Conservation (phyloP, 2,329 filamentous ascomycete species). For the Microascus cirrosus region DNA sequence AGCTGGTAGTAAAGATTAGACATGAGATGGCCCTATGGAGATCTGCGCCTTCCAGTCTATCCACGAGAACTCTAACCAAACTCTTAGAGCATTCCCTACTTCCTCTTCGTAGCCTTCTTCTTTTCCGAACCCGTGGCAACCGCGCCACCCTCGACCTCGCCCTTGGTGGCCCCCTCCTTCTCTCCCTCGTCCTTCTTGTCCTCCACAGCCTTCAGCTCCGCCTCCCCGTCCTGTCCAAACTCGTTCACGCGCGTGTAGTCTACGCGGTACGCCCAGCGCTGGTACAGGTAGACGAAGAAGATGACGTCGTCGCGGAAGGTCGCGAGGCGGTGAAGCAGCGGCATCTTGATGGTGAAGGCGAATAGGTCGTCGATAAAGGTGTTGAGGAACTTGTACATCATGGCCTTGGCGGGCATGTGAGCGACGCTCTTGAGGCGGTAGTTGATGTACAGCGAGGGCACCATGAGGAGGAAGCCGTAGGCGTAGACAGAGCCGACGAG, state of each 20-base stretch:
- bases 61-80: neutral
- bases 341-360: constrained; percentile 99
- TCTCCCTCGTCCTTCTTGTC: constrained; percentile 26
- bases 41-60: neutral
- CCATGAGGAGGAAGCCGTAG: constrained; percentile 99
- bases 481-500: constrained; percentile 94
- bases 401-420: constrained; percentile 91
- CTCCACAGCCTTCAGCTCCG: constrained; percentile 35
- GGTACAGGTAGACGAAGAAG: constrained; percentile 96
- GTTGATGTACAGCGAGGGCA: constrained; percentile 96
- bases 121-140: constrained; percentile 40
- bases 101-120: constrained; percentile 31
- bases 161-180: constrained; percentile 19
- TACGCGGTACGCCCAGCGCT: constrained; percentile 82
- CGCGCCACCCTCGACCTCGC: constrained; percentile 8
- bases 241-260: constrained; percentile 93
- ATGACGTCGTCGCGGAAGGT: constrained; percentile 93
- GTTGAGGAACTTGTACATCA: constrained; percentile 98
- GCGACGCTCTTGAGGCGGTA: constrained; percentile 92
- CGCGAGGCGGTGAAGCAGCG: constrained; percentile 79
- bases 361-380: constrained; percentile 99
- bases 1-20: neutral
- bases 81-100: constrained; percentile 13
- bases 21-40: neutral
- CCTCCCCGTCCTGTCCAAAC: constrained; percentile 97